phyloP scores from a whole-genome alignment of 371 early-diverging fungal species.

The Nematocida ironsii region DNA sequence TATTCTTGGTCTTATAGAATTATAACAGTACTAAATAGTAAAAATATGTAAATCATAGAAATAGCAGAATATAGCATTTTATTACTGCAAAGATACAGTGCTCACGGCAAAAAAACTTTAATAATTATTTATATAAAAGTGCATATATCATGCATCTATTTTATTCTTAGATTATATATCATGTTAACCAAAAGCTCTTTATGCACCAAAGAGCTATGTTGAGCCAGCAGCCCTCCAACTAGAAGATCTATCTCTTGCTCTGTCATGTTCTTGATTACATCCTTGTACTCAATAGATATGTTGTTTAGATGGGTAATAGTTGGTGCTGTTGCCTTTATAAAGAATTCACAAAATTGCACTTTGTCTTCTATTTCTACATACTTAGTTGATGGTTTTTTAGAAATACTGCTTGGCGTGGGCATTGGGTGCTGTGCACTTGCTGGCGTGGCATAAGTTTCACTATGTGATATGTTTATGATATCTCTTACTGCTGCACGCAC shows the following conservation, averaged over 20 bases:
- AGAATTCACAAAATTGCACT: conserved; percentile 34
- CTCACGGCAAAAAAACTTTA: no score
- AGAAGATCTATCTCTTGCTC: neutral
- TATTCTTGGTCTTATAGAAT: no score
- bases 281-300: conserved; percentile 28
- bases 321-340: neutral
- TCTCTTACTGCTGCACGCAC: neutral
- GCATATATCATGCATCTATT: neutral
- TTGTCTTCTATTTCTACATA: conserved; percentile 7
- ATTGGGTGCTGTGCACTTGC: neutral
- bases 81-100: no score
- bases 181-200: conserved; percentile 36
- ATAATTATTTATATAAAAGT: no score
- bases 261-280: conserved; percentile 28
- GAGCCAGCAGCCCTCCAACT: conserved; percentile 5
- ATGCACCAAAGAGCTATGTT: conserved; percentile 27
- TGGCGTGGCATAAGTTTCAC: conserved; percentile 28
- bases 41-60: no score
- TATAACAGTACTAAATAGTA: no score
- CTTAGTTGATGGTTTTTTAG: neutral
- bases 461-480: conserved; percentile 23
- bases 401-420: neutral
- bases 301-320: conserved; percentile 54
- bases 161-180: conserved; percentile 3
- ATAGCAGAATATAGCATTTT: no score